Evolutionary conservation across 441 rosid genomes (phyloP), one percentile per base, ranked within the genome.

Genomic region (Erodium texanum): DNA sequence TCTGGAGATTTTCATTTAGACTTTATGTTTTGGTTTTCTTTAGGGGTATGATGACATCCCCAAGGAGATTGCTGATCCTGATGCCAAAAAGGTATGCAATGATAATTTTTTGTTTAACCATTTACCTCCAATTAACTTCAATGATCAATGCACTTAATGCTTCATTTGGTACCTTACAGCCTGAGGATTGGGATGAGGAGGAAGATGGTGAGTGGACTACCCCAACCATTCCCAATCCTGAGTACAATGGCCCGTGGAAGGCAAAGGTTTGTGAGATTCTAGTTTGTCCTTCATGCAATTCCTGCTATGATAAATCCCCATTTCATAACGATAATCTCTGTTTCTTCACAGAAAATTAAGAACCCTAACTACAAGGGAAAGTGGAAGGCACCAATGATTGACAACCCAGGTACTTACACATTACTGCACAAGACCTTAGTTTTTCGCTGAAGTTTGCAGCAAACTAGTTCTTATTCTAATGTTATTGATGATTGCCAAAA

Each of bases 381-480:
- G 75, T 94, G 99, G 99, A 88, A 87, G 86, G 88, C 97, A 64
- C 97, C 99, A 34, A 72, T 82, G 89, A 87, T 94, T 74, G 96
- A 91, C 78, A 94, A 94, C 86, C 97, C 97, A 78, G 97, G 99
- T 92, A 54, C n/a, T n/a, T n/a, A n/a, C n/a, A n/a, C n/a, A n/a
- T n/a, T n/a, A n/a, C n/a, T n/a, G n/a, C n/a, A n/a, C n/a, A n/a
- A n/a, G n/a, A n/a, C n/a, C n/a, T n/a, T n/a, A n/a, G n/a, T n/a
- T n/a, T n/a, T n/a, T n/a, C n/a, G n/a, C n/a, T n/a, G n/a, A n/a
- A n/a, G n/a, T n/a, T n/a, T n/a, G n/a, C n/a, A n/a, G n/a, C n/a
- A n/a, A n/a, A n/a, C n/a, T n/a, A n/a, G n/a, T n/a, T n/a, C n/a
- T n/a, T n/a, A n/a, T n/a, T n/a, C n/a, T n/a, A n/a, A n/a, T n/a